A percentile compares a stretch with the other conserved stretches of the same genome.
Conservation (phyloP, 2,329 filamentous ascomycete species). For the Amesomyces nigricolor region DNA sequence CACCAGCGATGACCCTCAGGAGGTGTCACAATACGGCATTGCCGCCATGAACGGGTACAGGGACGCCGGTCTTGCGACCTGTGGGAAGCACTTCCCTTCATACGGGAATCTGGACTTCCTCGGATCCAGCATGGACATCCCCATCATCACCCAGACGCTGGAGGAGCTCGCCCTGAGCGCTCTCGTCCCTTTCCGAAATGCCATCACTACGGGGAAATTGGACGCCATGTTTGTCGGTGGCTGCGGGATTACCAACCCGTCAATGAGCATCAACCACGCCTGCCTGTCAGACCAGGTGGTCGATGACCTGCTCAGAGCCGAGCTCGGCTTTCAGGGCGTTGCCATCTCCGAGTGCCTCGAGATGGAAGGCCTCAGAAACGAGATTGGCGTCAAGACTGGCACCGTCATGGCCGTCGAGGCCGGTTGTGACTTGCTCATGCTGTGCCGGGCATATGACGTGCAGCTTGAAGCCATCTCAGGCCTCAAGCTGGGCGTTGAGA, state of each 20-base stretch:
- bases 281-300: slow-evolving; percentile 91
- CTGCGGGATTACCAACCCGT: slow-evolving; percentile 84
- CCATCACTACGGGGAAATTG: slow-evolving; percentile 71
- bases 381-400: slow-evolving; percentile 93
- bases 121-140: slow-evolving; percentile 84
- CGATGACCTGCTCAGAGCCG: slow-evolving; percentile 79
- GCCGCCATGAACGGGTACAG: slow-evolving; percentile 90
- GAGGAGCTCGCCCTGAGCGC: slow-evolving; percentile 91
- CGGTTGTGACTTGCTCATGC: slow-evolving; percentile 83
- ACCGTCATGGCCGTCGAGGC: slow-evolving; percentile 97
- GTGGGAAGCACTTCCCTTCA: slow-evolving; percentile 94
- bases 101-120: slow-evolving; percentile 94
- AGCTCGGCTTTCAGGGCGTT: slow-evolving; percentile 84
- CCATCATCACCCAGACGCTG: slow-evolving; percentile 89
- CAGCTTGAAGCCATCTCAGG: slow-evolving; percentile 90
- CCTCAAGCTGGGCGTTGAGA: slow-evolving; percentile 82
- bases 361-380: slow-evolving; percentile 93
- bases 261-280: slow-evolving; percentile 92
- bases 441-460: slow-evolving; percentile 81
- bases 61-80: slow-evolving; percentile 80
- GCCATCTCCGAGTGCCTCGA: slow-evolving; percentile 93
- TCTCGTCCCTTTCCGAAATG: slow-evolving; percentile 84
- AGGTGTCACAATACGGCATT: slow-evolving; percentile 88
- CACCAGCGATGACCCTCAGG: slow-evolving; percentile 86
- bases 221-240: slow-evolving; percentile 96